A percentile compares a stretch with the other conserved stretches of the same genome.
Evolutionary conservation across 306 rosid species (phyloP).

Genomic region (Luffa acutangula): DNA sequence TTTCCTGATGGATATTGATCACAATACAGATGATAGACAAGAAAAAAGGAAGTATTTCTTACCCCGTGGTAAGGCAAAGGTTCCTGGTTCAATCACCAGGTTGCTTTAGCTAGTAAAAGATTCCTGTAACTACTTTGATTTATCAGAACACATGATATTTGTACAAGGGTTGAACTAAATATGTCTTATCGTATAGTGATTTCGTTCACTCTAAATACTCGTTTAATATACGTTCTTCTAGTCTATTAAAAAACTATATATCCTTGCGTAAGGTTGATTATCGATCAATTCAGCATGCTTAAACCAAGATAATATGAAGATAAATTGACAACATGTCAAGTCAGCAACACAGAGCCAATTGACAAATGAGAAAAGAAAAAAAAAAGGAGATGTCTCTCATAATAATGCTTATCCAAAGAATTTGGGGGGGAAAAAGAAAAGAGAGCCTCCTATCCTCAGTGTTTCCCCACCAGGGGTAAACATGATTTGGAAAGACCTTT

Average conservation of each 20-base stretch:
- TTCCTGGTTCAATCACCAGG: background rate
- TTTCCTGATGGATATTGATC: background rate
- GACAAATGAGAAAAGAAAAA: background rate
- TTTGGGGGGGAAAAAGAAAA: background rate
- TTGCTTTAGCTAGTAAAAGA: background rate
- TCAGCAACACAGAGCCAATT: background rate
- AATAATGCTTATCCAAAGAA: background rate
- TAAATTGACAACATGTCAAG: background rate
- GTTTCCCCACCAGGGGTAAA: background rate
- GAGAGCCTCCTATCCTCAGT: background rate
- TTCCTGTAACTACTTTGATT: background rate
- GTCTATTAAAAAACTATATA: background rate
- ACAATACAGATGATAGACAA: background rate
- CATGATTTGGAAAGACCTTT: background rate
- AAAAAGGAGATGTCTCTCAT: background rate
- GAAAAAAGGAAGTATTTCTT: background rate
- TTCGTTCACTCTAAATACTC: background rate
- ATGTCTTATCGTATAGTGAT: background rate
- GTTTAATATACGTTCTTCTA: background rate
- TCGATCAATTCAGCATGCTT: background rate
- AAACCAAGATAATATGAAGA: background rate
- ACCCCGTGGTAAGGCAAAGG: background rate
- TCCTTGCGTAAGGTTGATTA: background rate
- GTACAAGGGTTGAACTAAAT: background rate
- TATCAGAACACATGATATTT: background rate